phyloP scores from a whole-genome alignment of 306 rosid genomes.

The Gastrolobium villosum region DNA sequence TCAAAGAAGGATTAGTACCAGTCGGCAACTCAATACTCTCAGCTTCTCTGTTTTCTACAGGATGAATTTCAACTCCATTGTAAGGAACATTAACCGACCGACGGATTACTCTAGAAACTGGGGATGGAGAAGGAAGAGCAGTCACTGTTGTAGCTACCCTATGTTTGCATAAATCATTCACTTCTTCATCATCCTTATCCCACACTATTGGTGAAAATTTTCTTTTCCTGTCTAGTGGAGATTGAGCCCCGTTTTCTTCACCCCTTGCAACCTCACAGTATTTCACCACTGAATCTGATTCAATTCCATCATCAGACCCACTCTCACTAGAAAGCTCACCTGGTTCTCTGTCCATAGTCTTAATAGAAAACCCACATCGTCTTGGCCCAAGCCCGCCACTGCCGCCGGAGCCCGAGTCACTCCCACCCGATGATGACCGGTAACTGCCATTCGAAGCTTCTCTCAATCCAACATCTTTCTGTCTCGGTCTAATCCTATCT shows the following conservation, averaged over 20 bases:
- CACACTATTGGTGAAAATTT: conserved; percentile 94
- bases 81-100: conserved; percentile 48
- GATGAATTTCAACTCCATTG: conserved; percentile 58
- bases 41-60: conserved; percentile 47
- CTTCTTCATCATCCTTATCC: conserved; percentile 87
- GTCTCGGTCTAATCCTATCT: conserved; percentile 73
- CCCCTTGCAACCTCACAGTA: conserved; percentile 50
- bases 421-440: conserved; percentile 68
- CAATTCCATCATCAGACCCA: conserved; percentile 89
- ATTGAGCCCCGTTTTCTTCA: conserved; percentile 59
- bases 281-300: conserved; percentile 58
- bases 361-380: conserved; percentile 61
- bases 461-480: conserved; percentile 67
- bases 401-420: conserved; percentile 69
- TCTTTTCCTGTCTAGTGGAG: conserved; percentile 74
- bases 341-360: conserved; percentile 80
- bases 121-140: conserved; percentile 65
- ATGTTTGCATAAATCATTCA: conserved; percentile 52
- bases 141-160: conserved; percentile 48
- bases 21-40: conserved; percentile 47
- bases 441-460: conserved; percentile 65
- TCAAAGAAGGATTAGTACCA: background rate
- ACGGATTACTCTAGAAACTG: conserved; percentile 57
- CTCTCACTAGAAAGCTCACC: conserved; percentile 98
- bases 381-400: conserved; percentile 67